phyloP scores from a whole-genome alignment of 2,329 filamentous ascomycete species.

The Raffaelea arxii region DNA sequence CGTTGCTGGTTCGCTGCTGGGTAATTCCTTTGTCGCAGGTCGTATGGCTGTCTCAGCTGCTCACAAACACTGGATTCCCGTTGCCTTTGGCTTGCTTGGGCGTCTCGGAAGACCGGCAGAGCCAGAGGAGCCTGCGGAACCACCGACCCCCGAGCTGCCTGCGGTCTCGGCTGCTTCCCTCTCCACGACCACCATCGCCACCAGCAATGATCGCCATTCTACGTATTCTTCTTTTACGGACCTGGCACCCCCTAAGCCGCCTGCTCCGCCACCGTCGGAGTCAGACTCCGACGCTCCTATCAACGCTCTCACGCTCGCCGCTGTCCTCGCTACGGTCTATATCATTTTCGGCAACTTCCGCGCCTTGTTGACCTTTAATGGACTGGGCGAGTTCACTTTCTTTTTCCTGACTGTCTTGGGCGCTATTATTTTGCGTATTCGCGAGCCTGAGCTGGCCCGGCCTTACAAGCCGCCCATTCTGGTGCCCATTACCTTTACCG shows the following conservation, averaged over 20 bases:
- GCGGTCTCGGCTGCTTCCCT: neutral
- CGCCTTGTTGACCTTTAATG: conserved; percentile 50
- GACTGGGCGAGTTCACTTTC: conserved; percentile 51
- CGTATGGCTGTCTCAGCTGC: conserved; percentile 52
- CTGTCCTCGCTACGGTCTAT: conserved; percentile 42
- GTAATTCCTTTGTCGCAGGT: conserved; percentile 53
- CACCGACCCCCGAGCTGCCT: neutral
- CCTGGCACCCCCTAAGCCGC: too few relatives aligned
- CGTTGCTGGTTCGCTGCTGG: conserved; percentile 50
- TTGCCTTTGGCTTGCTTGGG: conserved; percentile 33
- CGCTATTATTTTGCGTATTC: conserved; percentile 43
- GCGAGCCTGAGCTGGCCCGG: conserved; percentile 42
- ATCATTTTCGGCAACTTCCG: conserved; percentile 53
- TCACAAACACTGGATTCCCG: conserved; percentile 40
- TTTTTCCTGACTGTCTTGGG: conserved; percentile 55
- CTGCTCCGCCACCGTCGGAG: too few relatives aligned
- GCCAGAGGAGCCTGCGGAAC: neutral
- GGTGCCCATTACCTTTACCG: conserved; percentile 41
- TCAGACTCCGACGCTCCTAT: conserved; percentile 37
- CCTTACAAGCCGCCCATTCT: conserved; percentile 45
- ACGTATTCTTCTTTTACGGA: too few relatives aligned
- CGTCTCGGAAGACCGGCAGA: conserved; percentile 24
- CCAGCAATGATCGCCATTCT: too few relatives aligned
- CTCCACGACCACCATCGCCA: too few relatives aligned
- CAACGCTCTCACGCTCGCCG: conserved; percentile 42